Evolutionary conservation across 805 yeast genomes (phyloP), one percentile per base, ranked within the genome.

Genomic region (Candida tibetensis): DNA sequence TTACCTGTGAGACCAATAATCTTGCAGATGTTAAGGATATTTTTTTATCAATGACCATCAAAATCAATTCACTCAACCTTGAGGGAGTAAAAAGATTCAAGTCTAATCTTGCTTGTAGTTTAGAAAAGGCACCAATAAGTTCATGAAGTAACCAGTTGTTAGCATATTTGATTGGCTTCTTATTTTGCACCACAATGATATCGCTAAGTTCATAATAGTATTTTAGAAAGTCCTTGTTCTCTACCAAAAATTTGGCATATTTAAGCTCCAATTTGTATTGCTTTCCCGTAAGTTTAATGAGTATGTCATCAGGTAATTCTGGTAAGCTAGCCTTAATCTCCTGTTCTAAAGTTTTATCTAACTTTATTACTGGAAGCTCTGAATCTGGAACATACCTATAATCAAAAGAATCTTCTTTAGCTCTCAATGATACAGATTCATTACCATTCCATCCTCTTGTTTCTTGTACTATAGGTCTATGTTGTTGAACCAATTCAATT

Each of bases 331-430:
- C 43, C 9, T 58, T 50, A 0, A 84, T 64, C 2, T 72, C 66
- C 0, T 62, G 48, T 0, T 73, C 52, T 4, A 82, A 71, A 0
- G 55, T 53, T 1, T 61, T 40, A 27, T 74, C 65, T 2, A 91
- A 56, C 12, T 51, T 42, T 3, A 90, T 61, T 1, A 63, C 58
- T 0, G 93, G 89, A 21, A 93, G 64, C 57, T 93, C 99, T 2
- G 95, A 86, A 57, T 93, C 99, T 0, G 98, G 96, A 74, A 91
- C 82, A 55, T 89, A 93, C 51, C 98, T 69, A 60, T 93, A 93
- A 59, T 93, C 99, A 9, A 85, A 74, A 0, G 86, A 76, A 28
- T 77, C 76, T 57, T 91, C 97, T 52, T 93, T 93, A 3, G 77
- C 69, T 54, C 99, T 76, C 34, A 84, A 62, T 34, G 75, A 71